Percentiles rank a stretch among this genome's conserved stretches.
phyloP scores from a whole-genome alignment of 345 rosid genomes.

The Brassica rapa region DNA sequence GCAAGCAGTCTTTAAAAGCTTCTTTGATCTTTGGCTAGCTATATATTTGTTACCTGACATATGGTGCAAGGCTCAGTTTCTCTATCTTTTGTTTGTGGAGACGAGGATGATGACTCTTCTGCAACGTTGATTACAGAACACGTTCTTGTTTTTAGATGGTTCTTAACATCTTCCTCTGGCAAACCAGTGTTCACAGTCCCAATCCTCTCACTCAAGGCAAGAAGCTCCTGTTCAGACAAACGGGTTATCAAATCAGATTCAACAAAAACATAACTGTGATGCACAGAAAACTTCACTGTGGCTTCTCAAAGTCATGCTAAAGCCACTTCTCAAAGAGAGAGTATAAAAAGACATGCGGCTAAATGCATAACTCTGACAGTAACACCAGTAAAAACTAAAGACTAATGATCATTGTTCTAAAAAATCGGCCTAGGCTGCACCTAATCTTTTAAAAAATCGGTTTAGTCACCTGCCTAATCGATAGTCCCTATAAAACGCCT shows the following conservation, averaged over 20 bases:
- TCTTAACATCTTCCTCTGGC: constrained; percentile 63
- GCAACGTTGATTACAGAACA: constrained; percentile 57
- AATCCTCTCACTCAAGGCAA: constrained; percentile 78
- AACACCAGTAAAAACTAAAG: not conserved
- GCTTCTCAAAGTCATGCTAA: not conserved
- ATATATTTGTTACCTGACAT: constrained; percentile 67
- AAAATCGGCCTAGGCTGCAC: too few species aligned
- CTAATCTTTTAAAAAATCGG: too few species aligned
- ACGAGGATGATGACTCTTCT: constrained; percentile 32
- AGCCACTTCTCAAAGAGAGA: not conserved
- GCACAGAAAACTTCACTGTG: constrained; percentile 11
- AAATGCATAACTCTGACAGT: not conserved
- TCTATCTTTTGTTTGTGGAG: constrained; percentile 48
- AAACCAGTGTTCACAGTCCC: constrained; percentile 84
- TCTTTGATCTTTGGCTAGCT: not conserved
- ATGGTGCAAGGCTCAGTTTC: constrained; percentile 83
- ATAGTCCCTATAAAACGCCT: too few species aligned
- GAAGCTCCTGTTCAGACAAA: constrained; percentile 68
- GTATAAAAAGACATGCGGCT: not conserved
- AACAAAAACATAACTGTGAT: constrained; percentile 20
- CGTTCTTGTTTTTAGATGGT: constrained; percentile 60
- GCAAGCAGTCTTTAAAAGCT: not conserved
- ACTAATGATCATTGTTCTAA: not conserved
- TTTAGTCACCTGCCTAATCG: too few species aligned
- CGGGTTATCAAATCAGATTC: constrained; percentile 6